Base-by-base conservation (phyloP, 495 filamentous ascomycete genomes). In the Podospora australis region DNA sequence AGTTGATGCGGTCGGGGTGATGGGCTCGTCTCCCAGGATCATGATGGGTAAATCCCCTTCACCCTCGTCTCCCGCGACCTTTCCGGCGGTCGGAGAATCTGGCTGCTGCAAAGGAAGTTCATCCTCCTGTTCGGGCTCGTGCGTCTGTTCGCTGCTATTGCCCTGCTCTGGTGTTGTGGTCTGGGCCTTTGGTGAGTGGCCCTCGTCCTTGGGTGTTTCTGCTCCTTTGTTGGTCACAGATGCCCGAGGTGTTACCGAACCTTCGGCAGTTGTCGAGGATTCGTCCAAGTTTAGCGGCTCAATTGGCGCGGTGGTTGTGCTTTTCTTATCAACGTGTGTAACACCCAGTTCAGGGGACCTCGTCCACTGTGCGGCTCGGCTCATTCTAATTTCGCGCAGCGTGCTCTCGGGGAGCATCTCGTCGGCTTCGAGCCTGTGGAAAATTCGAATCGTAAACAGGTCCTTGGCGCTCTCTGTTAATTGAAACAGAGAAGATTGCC, bases 351-450 rank as follows among this genome's bases (percentile, higher is more conserved):
- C 55, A 17, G 40, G 48, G n/a, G 46, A 44, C 30, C 42, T 46
- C 20, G 46, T 48, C 46, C 40, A 56, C 6, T 50, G 50, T 13
- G 44, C 34, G 21, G 64, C 57, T 39, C 67, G 52, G 50, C 63
- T 66, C 54, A 60, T 55, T 14, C 60, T 59, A 5, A 74, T 66
- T 44, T 73, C 68, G 21, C 60, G 56, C 32, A 71, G 60, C 10
- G 66, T 72, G 49, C 62, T 65, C 48, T 65, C 59, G 24, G 64
- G 60, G 7, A 78, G 67, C 70, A 77, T 75, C 59, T 79, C 74
- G 42, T 79, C 72, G 7, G 60, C 74, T 48, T 78, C 72, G 20
- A 71, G 60, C 17, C 63, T 62, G 36, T 68, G 59, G 46, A 79
- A 77, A 16, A 67, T 56, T 21, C 56, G 57, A n/a, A 68, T 67